phyloP scores from a whole-genome alignment of 192 early-diverging fungal genomes.

The Mortierella claussenii region DNA sequence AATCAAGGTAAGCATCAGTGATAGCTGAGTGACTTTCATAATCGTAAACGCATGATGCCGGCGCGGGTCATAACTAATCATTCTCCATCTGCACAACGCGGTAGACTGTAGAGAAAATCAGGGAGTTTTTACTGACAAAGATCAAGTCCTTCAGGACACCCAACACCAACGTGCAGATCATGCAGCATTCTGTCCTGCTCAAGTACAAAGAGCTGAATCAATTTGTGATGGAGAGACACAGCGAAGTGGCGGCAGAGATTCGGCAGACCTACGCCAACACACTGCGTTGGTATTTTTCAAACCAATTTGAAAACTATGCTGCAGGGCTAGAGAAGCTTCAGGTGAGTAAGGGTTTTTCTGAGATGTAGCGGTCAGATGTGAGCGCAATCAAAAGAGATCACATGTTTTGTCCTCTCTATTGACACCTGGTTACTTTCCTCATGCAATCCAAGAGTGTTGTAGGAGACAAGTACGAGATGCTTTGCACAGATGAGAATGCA shows the following conservation, averaged over 20 bases:
- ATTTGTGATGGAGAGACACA: conserved; percentile 90
- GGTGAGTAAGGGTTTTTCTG: no score
- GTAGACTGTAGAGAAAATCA: conserved; percentile 85
- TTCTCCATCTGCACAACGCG: neutral
- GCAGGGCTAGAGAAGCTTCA: conserved; percentile 81
- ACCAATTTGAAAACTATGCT: conserved; percentile 92
- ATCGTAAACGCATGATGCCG: neutral
- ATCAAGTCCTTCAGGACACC: conserved; percentile 89
- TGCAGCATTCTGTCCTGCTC: conserved; percentile 91
- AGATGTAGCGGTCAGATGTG: no score
- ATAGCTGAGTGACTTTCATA: neutral
- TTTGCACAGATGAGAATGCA: conserved; percentile 85
- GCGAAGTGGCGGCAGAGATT: conserved; percentile 89
- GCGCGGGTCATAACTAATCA: neutral
- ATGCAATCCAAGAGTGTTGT: conserved; percentile 58
- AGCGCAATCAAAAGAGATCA: no score
- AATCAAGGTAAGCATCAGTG: conserved; percentile 63
- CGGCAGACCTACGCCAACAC: conserved; percentile 87
- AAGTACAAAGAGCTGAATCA: conserved; percentile 93
- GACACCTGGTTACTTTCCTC: neutral
- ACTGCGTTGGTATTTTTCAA: conserved; percentile 86
- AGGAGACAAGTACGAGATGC: conserved; percentile 86
- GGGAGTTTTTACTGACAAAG: conserved; percentile 87
- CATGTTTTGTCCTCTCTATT: neutral
- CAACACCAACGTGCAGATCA: conserved; percentile 92